Percentiles rank a stretch among this genome's conserved stretches.
phyloP scores from a whole-genome alignment of 202 grass and related monocot species.

The Brachypodium distachyon region DNA sequence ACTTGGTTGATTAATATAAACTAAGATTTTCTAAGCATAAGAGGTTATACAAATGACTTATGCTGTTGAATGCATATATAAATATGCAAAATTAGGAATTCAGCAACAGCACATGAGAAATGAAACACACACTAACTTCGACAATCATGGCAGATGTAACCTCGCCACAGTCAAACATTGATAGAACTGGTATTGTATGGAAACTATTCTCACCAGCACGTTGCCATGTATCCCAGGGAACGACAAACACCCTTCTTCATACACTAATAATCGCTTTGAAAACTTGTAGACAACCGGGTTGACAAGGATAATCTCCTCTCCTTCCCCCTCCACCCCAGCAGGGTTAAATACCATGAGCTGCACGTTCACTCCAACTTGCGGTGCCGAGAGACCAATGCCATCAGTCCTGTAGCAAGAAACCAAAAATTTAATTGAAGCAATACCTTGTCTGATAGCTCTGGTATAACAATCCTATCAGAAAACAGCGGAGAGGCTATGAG shows the following conservation, averaged over 20 bases:
- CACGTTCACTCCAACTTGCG: conserved; percentile 92
- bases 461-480: neutral
- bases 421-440: neutral
- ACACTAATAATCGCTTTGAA: conserved; percentile 44
- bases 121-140: neutral
- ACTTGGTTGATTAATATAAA: neutral
- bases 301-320: conserved; percentile 87
- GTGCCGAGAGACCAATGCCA: conserved; percentile 93
- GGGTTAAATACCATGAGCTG: conserved; percentile 97
- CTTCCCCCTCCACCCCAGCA: conserved; percentile 69
- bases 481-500: neutral
- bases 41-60: neutral
- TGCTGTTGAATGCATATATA: neutral
- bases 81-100: neutral
- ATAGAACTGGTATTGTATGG: neutral
- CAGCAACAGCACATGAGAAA: neutral
- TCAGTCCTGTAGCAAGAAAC: conserved; percentile 58
- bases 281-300: conserved; percentile 82
- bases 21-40: neutral
- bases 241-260: conserved; percentile 91
- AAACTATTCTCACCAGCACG: conserved; percentile 60
- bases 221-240: conserved; percentile 94
- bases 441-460: neutral
- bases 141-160: neutral
- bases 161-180: neutral